Conservation (phyloP, 176 grass and related monocot genomes). For the barley (Hordeum vulgare) region DNA sequence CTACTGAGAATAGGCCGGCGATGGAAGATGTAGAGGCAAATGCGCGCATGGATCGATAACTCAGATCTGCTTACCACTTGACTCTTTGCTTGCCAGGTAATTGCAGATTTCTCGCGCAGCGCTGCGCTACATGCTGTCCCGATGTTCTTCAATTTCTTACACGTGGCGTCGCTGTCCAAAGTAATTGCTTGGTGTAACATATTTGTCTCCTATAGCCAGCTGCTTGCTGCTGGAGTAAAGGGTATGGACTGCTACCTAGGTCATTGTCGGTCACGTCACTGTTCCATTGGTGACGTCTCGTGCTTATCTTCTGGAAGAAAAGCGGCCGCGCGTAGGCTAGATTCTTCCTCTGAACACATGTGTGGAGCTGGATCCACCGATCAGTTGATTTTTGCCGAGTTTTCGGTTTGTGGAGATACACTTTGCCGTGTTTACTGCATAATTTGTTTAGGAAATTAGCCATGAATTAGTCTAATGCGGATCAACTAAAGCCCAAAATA, state of each 20-base stretch:
- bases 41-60: not conserved
- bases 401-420: not conserved
- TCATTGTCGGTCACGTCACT: slow-evolving; percentile 15
- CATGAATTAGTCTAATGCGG: not conserved
- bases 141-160: slow-evolving; percentile 23
- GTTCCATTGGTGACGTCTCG: slow-evolving; percentile 29
- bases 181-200: not conserved
- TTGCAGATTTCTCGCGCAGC: slow-evolving; percentile 26
- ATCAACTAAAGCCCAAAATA: not conserved
- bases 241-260: slow-evolving; percentile 22
- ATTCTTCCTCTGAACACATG: not conserved
- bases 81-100: slow-evolving; percentile 3
- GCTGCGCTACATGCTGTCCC: not conserved
- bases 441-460: not conserved
- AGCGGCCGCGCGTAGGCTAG: not conserved
- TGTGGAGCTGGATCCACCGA: not conserved
- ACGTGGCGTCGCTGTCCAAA: slow-evolving; percentile 10
- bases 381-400: not conserved
- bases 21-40: not conserved
- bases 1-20: not conserved
- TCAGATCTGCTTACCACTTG: slow-evolving; percentile 24
- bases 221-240: not conserved
- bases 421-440: not conserved
- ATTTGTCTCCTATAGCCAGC: not conserved
- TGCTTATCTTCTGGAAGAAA: not conserved